Conservation (phyloP, 2,329 filamentous ascomycete species). For the Venturia asperata region DNA sequence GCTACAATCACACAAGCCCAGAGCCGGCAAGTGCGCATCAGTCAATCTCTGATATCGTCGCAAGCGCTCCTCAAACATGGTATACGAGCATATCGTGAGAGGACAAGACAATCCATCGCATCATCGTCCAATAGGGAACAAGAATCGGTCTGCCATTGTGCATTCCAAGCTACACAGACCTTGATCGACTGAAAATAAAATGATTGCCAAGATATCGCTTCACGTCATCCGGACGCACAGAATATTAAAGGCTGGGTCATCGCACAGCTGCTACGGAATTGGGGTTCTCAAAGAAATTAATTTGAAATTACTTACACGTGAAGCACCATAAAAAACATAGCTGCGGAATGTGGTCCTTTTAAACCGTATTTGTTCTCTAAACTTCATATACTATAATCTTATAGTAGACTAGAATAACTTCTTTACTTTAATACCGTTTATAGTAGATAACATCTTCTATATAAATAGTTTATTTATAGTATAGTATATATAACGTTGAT, state of each 20-base stretch:
- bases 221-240: background rate
- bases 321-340: background rate
- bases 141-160: background rate
- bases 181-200: background rate
- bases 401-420: too few species aligned
- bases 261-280: background rate
- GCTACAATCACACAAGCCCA: background rate
- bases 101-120: background rate
- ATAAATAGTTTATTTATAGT: too few species aligned
- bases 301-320: background rate
- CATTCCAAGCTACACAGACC: background rate
- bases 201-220: background rate
- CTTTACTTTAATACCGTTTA: too few species aligned
- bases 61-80: too few species aligned
- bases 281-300: background rate
- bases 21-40: background rate
- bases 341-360: too few species aligned
- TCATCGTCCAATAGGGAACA: background rate
- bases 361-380: too few species aligned
- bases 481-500: too few species aligned
- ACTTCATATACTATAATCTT: too few species aligned
- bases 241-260: background rate
- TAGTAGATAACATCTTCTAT: too few species aligned
- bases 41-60: background rate
- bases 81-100: background rate